Conservation (phyloP, 2,329 filamentous ascomycete species). For the Beauveria rudraprayagi region DNA sequence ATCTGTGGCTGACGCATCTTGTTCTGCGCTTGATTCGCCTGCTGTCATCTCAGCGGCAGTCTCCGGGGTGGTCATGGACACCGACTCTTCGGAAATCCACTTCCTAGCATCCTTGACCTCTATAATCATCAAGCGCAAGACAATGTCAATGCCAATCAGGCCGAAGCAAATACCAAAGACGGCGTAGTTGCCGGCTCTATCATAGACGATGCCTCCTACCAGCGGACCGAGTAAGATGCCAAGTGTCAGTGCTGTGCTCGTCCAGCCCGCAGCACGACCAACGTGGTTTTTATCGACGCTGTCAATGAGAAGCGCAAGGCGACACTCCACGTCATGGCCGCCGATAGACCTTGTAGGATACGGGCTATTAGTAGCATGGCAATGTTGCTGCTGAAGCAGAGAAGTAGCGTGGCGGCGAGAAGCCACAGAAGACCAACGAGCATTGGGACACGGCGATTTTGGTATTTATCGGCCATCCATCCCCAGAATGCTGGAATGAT, state of each 20-base stretch:
- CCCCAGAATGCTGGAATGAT: constrained; percentile 25
- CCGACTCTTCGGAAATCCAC: constrained; percentile 17
- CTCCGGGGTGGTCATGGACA: neutral
- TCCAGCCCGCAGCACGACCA: constrained; percentile 26
- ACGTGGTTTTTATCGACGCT: constrained; percentile 24
- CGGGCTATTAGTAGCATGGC: constrained; percentile 26
- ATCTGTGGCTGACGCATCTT: neutral
- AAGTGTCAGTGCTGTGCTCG: constrained; percentile 26
- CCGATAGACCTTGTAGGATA: constrained; percentile 25
- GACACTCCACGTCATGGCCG: constrained; percentile 28
- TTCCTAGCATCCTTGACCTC: constrained; percentile 24
- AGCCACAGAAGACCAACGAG: constrained; percentile 24
- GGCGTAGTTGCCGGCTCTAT: constrained; percentile 24
- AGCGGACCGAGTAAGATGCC: constrained; percentile 25
- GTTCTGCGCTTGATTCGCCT: neutral
- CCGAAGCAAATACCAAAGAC: constrained; percentile 30
- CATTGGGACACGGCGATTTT: constrained; percentile 26
- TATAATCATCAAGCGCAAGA: constrained; percentile 24
- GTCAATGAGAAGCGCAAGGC: constrained; percentile 28
- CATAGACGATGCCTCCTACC: constrained; percentile 27
- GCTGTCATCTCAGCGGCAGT: constrained; percentile 2
- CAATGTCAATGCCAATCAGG: constrained; percentile 24
- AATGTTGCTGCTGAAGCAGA: constrained; percentile 24
- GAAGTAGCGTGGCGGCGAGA: constrained; percentile 22
- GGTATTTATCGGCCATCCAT: constrained; percentile 26